Evolutionary conservation across 2,329 filamentous ascomycete genomes (phyloP).

Genomic region (Cordyceps militaris): DNA sequence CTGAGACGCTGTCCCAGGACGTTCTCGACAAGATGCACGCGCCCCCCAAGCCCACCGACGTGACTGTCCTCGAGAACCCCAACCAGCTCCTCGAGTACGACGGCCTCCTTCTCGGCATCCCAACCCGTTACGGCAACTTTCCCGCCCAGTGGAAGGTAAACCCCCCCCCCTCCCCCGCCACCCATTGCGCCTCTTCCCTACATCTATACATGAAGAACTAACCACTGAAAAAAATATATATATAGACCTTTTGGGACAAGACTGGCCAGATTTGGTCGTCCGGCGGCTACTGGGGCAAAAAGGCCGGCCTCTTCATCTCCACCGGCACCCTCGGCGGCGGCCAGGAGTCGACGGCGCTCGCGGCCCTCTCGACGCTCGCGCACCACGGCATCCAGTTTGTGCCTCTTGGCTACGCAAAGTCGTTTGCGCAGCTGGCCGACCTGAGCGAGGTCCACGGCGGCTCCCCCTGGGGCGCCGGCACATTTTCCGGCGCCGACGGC

Average conservation of each 20-base stretch:
- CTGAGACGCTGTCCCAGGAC: slow-evolving; percentile 79
- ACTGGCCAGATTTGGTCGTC: slow-evolving; percentile 77
- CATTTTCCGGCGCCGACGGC: slow-evolving; percentile 73
- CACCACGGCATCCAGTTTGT: slow-evolving; percentile 97
- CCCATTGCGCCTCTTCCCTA: too few species aligned
- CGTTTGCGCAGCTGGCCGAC: slow-evolving; percentile 64
- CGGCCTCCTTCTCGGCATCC: slow-evolving; percentile 86
- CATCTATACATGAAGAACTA: neutral
- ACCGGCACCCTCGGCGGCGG: slow-evolving; percentile 82
- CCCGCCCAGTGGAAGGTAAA: slow-evolving; percentile 84
- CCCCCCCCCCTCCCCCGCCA: too few species aligned
- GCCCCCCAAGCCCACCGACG: slow-evolving; percentile 61
- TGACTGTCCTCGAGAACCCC: slow-evolving; percentile 56
- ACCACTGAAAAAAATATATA: neutral
- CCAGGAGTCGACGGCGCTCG: slow-evolving; percentile 81
- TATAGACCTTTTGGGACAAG: slow-evolving; percentile 76
- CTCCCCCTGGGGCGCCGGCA: slow-evolving; percentile 87
- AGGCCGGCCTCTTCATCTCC: slow-evolving; percentile 83
- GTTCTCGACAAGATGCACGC: slow-evolving; percentile 89
- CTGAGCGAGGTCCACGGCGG: slow-evolving; percentile 78
- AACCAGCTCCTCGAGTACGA: slow-evolving; percentile 66
- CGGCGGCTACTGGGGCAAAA: slow-evolving; percentile 78
- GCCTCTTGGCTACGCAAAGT: slow-evolving; percentile 84
- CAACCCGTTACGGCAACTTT: slow-evolving; percentile 95
- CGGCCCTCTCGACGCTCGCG: slow-evolving; percentile 73